Percentiles rank a stretch among this genome's conserved stretches.
These are phyloP conservation scores for Ascochyta rabiei DNA, from an alignment of 2,329 filamentous ascomycete species.

Conservation along the genomic window DNA sequence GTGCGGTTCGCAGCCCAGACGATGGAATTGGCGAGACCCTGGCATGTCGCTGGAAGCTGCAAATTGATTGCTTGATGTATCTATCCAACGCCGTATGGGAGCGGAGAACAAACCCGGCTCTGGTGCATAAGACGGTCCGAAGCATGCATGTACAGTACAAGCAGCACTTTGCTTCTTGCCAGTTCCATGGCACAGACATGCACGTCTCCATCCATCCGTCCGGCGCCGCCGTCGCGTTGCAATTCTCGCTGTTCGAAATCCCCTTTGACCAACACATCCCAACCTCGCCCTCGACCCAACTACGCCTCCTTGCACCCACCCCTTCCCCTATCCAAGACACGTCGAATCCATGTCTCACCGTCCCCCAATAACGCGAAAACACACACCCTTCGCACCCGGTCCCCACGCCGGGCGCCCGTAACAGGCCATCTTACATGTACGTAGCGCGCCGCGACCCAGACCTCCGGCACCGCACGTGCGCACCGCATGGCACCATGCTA, in stretches of 20 bases:
- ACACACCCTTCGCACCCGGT: neutral
- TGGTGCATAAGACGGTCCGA: slow-evolving; percentile 1
- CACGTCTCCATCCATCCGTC: slow-evolving; percentile 4
- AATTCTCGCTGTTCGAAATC: neutral
- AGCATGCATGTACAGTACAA: neutral
- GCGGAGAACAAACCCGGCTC: no score
- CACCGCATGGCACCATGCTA: slow-evolving; percentile 5
- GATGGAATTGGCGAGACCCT: neutral
- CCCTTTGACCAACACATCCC: neutral
- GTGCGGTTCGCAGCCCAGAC: neutral
- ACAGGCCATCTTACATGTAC: slow-evolving; percentile 1
- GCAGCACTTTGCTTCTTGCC: neutral
- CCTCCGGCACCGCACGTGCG: no score
- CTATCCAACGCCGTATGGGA: no score
- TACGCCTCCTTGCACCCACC: neutral
- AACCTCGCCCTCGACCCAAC: neutral
- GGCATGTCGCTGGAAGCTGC: slow-evolving; percentile 7
- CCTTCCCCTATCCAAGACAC: neutral
- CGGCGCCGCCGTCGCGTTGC: neutral
- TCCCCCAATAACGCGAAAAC: neutral
- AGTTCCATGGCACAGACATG: slow-evolving; percentile 4
- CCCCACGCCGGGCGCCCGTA: neutral
- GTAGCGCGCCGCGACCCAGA: no score
- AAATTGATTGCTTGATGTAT: neutral
- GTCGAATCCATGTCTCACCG: neutral